These are phyloP conservation scores for Rhazya stricta DNA, from an alignment of 257 asterid genomes.

Conservation along the genomic window DNA sequence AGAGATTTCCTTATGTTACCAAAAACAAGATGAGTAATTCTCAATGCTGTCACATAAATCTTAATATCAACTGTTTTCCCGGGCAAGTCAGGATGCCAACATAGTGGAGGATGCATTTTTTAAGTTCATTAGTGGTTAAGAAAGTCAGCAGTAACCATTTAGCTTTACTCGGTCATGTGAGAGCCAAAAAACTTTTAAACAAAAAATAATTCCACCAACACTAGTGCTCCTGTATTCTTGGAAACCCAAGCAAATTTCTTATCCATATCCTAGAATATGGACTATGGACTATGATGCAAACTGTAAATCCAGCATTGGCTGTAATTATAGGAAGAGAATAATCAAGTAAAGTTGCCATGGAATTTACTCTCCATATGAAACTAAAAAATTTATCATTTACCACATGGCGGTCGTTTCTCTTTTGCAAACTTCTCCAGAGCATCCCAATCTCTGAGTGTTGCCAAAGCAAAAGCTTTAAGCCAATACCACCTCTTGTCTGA, in stretches of 20 bases:
- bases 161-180: background rate
- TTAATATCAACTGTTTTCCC: background rate
- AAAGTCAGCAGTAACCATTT: background rate
- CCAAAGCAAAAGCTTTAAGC: conserved; percentile 94
- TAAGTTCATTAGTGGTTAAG: background rate
- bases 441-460: conserved; percentile 90
- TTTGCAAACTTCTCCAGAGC: conserved; percentile 82
- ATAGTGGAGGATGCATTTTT: background rate
- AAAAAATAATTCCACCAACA: background rate
- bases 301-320: background rate
- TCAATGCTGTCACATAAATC: background rate
- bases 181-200: background rate
- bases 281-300: too few relatives aligned
- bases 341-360: background rate
- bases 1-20: background rate
- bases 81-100: background rate
- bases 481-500: conserved; percentile 97
- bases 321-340: background rate
- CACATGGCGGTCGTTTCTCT: conserved; percentile 91
- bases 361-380: background rate
- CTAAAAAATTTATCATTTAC: conserved; percentile 27
- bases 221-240: background rate
- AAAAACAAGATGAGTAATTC: background rate
- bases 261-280: background rate
- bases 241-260: background rate